Conservation (phyloP, 1,284 basidiomycete species). For the Erythrobasidium hasegawianum region DNA sequence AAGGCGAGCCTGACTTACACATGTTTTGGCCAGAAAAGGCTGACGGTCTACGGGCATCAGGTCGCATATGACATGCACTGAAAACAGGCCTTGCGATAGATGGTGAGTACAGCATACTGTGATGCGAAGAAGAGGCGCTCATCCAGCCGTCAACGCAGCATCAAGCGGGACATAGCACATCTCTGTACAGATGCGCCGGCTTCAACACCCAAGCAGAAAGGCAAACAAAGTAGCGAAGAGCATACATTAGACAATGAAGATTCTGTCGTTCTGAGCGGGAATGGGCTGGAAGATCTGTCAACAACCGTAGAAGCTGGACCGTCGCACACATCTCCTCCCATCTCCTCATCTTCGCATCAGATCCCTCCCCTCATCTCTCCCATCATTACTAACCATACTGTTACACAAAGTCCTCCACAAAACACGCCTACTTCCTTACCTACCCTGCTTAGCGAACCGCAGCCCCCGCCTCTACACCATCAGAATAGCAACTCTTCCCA, state of each 20-base stretch:
- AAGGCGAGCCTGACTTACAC: slow-evolving; percentile 12
- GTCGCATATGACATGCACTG: slow-evolving; percentile 36
- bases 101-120: too few relatives aligned
- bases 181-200: slow-evolving; percentile 45
- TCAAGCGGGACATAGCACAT: slow-evolving; percentile 53
- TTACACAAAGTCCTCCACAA: too few relatives aligned
- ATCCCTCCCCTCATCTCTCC: neutral
- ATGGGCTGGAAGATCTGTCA: too few relatives aligned
- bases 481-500: neutral
- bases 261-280: too few relatives aligned
- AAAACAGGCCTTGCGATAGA: slow-evolving; percentile 36
- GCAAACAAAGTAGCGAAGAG: too few relatives aligned
- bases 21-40: neutral
- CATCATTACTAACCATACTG: too few relatives aligned
- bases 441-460: neutral
- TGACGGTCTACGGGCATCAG: slow-evolving; percentile 3
- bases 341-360: slow-evolving; percentile 3
- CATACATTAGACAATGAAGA: too few relatives aligned
- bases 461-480: neutral
- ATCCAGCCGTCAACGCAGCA: slow-evolving; percentile 41
- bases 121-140: too few relatives aligned
- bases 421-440: neutral
- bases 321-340: too few relatives aligned
- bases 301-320: too few relatives aligned
- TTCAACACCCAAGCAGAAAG: too few relatives aligned